Evolutionary conservation across 2,329 filamentous ascomycete species (phyloP).

Genomic region (Cladosporium sp.): DNA sequence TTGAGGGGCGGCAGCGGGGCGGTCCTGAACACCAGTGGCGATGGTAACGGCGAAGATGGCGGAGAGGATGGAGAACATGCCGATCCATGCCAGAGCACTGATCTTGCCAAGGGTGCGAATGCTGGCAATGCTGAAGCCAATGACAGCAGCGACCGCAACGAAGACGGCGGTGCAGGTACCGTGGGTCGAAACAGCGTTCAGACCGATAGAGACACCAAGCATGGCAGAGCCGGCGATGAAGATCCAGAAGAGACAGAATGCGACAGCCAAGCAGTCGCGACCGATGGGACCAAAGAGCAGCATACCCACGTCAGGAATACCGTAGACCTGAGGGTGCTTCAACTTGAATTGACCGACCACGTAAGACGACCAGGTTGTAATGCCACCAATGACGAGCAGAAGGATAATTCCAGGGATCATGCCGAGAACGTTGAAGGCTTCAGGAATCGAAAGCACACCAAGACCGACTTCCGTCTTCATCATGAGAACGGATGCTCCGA

Average conservation of each 20-base stretch:
- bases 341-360: constrained; percentile 50
- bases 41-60: constrained; percentile 41
- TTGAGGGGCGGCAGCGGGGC: constrained; percentile 55
- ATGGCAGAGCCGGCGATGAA: constrained; percentile 54
- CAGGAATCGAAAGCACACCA: constrained; percentile 46
- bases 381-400: constrained; percentile 34
- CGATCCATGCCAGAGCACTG: constrained; percentile 56
- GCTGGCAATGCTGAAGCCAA: background rate
- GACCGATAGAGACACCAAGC: constrained; percentile 51
- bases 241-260: constrained; percentile 53
- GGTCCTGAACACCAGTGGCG: constrained; percentile 51
- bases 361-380: constrained; percentile 46
- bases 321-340: constrained; percentile 49
- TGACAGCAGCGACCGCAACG: constrained; percentile 5
- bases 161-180: constrained; percentile 54
- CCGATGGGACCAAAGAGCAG: constrained; percentile 47
- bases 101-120: constrained; percentile 30
- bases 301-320: constrained; percentile 52
- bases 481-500: constrained; percentile 40
- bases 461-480: constrained; percentile 43
- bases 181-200: constrained; percentile 56
- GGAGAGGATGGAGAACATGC: constrained; percentile 53
- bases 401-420: constrained; percentile 45
- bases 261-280: constrained; percentile 47
- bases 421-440: constrained; percentile 41